Evolutionary conservation across 768 basidiomycete genomes (phyloP).

Genomic region (Coprinopsis sp.): DNA sequence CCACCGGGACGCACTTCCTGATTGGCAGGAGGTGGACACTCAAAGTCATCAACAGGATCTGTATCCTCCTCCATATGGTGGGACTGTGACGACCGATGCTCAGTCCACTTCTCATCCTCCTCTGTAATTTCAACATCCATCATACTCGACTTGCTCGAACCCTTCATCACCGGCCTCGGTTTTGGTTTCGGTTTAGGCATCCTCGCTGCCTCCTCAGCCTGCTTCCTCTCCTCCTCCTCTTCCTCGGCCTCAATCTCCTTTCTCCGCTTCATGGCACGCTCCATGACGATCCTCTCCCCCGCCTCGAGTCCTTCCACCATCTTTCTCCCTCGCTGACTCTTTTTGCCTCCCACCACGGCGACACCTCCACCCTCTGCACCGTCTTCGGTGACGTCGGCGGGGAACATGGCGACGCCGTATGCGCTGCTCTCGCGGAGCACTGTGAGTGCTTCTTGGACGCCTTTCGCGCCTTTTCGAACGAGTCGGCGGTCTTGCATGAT

Average conservation of each 20-base stretch:
- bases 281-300: conserved; percentile 50
- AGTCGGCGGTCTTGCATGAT: conserved; percentile 71
- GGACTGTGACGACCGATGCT: background rate
- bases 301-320: conserved; percentile 34
- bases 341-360: no score
- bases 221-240: conserved; percentile 15
- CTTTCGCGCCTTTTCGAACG: conserved; percentile 30
- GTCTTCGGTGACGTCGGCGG: conserved; percentile 45
- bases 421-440: conserved; percentile 72
- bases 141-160: conserved; percentile 14
- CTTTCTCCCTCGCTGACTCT: conserved; percentile 16
- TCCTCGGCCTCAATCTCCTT: conserved; percentile 47
- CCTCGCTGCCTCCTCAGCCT: background rate
- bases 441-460: conserved; percentile 46
- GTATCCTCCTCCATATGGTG: background rate
- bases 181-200: conserved; percentile 16
- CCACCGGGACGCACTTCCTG: background rate
- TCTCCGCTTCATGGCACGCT: conserved; percentile 46
- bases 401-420: conserved; percentile 86
- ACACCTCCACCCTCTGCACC: conserved; percentile 27
- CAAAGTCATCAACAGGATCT: no score
- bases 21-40: background rate
- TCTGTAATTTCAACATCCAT: conserved; percentile 8
- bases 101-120: conserved; percentile 1
- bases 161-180: conserved; percentile 18